These are phyloP conservation scores for Periconia digitata DNA, from an alignment of 2,329 filamentous ascomycete genomes.

Conservation along the genomic window DNA sequence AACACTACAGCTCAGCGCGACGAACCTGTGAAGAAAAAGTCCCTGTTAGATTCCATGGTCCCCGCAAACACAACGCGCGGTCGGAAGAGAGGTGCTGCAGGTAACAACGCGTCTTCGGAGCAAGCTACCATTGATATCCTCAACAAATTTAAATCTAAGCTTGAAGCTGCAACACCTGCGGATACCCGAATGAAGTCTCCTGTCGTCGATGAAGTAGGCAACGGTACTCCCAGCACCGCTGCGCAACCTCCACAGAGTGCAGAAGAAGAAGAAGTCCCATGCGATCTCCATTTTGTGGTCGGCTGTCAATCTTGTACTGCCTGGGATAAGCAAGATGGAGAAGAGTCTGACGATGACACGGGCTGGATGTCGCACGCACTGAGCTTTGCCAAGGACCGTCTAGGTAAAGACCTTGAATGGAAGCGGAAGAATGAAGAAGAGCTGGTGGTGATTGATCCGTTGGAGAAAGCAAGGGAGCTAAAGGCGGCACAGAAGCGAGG, in stretches of 20 bases:
- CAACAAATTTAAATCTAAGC: conserved; percentile 75
- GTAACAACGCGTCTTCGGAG: conserved; percentile 58
- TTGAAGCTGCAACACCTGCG: conserved; percentile 52
- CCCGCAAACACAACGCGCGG: conserved; percentile 70
- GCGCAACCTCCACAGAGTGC: background rate
- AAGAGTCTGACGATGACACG: conserved; percentile 59
- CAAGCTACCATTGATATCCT: conserved; percentile 65
- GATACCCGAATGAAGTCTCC: conserved; percentile 36
- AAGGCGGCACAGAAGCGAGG: conserved; percentile 57
- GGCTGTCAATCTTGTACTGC: conserved; percentile 89
- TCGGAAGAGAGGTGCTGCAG: conserved; percentile 67
- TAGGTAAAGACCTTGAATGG: conserved; percentile 89
- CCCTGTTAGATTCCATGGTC: conserved; percentile 72
- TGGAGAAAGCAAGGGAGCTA: conserved; percentile 76
- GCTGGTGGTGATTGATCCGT: conserved; percentile 87
- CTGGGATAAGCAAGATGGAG: conserved; percentile 73
- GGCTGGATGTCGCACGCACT: conserved; percentile 87
- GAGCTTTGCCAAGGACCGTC: conserved; percentile 82
- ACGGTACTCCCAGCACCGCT: conserved; percentile 22
- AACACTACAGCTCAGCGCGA: conserved; percentile 44
- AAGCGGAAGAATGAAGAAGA: conserved; percentile 90
- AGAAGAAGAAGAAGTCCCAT: conserved; percentile 57
- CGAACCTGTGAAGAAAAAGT: conserved; percentile 53
- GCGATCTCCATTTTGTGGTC: conserved; percentile 93
- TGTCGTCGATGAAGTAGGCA: conserved; percentile 20